Percentiles rank a stretch among this genome's conserved stretches.
These are phyloP conservation scores for Garcileccinum viscosum DNA, from an alignment of 1,284 basidiomycete genomes.

Conservation along the genomic window DNA sequence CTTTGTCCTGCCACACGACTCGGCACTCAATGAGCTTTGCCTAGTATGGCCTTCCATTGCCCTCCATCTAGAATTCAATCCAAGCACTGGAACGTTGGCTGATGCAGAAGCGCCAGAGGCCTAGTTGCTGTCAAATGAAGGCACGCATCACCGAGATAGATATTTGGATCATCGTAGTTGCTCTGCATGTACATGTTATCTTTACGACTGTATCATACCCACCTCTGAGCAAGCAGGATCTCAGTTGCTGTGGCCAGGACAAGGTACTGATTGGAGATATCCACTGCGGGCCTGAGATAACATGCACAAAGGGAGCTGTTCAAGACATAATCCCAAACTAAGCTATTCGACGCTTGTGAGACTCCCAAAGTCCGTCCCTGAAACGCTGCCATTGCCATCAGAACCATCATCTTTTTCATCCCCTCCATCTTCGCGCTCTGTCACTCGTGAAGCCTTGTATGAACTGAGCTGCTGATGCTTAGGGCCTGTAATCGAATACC, in stretches of 20 bases:
- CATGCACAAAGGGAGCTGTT: conserved; percentile 8
- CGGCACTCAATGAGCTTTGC: conserved; percentile 2
- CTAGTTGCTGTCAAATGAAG: conserved; percentile 12
- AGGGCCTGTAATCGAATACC: conserved; percentile 34
- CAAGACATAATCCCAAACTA: not conserved
- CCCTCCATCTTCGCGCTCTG: conserved; percentile 17
- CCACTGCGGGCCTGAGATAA: conserved; percentile 4
- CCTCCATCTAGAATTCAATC: conserved; percentile 67
- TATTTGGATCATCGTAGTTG: conserved; percentile 14
- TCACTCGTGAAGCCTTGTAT: conserved; percentile 32
- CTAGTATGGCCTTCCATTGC: conserved; percentile 75
- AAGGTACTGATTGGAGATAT: not conserved
- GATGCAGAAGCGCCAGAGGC: conserved; percentile 29
- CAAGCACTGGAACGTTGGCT: conserved; percentile 29
- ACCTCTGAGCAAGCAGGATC: not conserved
- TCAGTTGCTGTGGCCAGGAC: not conserved
- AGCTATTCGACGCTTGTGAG: conserved; percentile 63
- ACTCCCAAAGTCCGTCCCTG: conserved; percentile 57
- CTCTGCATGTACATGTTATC: conserved; percentile 11
- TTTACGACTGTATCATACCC: not conserved
- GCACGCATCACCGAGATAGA: conserved; percentile 10
- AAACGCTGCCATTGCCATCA: conserved; percentile 46
- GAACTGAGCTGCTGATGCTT: conserved; percentile 31
- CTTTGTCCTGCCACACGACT: not conserved
- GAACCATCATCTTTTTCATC: conserved; percentile 31